phyloP scores from a whole-genome alignment of 768 basidiomycete species.

The Leucogyrophana mollusca region DNA sequence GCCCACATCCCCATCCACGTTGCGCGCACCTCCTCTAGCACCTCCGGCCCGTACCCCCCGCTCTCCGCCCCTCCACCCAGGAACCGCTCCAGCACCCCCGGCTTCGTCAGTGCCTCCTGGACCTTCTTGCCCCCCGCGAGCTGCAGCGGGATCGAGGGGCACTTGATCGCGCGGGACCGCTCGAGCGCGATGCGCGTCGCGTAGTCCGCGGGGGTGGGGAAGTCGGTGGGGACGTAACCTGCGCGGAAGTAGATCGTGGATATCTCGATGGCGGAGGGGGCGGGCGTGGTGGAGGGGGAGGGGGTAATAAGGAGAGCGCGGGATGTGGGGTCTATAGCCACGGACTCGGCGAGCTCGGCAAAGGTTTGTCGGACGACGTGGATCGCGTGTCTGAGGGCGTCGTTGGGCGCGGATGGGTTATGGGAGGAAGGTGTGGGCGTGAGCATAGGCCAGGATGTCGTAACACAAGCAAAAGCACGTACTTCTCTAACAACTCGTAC shows the following conservation, averaged over 20 bases:
- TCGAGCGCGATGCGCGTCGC: constrained; percentile 76
- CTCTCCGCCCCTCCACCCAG: constrained; percentile 42
- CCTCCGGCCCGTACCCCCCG: constrained; percentile 31
- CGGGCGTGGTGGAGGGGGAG: constrained; percentile 21
- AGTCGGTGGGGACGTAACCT: constrained; percentile 84
- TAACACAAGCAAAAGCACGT: too few species aligned
- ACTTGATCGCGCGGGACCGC: constrained; percentile 84
- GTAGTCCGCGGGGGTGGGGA: constrained; percentile 65
- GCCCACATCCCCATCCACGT: constrained; percentile 94
- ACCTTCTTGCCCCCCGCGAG: constrained; percentile 97
- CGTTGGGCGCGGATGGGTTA: background rate
- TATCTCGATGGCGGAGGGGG: constrained; percentile 55
- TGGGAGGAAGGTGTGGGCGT: background rate
- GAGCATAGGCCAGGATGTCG: too few species aligned
- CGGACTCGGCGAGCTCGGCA: constrained; percentile 58
- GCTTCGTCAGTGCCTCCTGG: constrained; percentile 80
- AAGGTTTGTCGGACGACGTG: constrained; percentile 76
- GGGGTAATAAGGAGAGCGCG: constrained; percentile 40
- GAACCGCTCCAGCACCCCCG: constrained; percentile 74
- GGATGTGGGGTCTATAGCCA: constrained; percentile 48
- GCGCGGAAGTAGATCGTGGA: constrained; percentile 90
- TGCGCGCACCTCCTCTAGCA: constrained; percentile 52
- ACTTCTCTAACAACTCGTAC: constrained; percentile 83
- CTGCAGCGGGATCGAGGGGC: constrained; percentile 86
- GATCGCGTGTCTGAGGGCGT: constrained; percentile 67